Percentiles rank a stretch among this genome's conserved stretches.
These are phyloP conservation scores for Pythium monospermum DNA, from an alignment of 352 stramenopile species.

Conservation along the genomic window DNA sequence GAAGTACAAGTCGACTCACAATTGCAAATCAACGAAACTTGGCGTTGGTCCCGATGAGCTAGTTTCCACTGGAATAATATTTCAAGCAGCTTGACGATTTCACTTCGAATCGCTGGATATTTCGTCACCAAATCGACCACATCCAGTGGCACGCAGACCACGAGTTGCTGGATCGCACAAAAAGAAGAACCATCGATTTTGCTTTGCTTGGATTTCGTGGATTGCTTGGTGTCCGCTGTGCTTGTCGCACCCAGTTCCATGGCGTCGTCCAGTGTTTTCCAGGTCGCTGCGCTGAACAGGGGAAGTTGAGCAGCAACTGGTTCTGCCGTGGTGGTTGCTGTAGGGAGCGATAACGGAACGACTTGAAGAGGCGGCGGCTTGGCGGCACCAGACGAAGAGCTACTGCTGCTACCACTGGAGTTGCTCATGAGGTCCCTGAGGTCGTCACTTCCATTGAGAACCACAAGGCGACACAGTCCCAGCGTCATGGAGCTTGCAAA, in stretches of 20 bases:
- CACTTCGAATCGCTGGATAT: slow-evolving; percentile 30
- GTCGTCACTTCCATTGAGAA: slow-evolving; percentile 56
- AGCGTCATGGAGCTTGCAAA: slow-evolving; percentile 36
- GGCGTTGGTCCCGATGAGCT: slow-evolving; percentile 22
- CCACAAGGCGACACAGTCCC: slow-evolving; percentile 45
- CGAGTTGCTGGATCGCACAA: slow-evolving; percentile 39
- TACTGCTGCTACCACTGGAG: too few species aligned
- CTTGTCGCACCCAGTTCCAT: slow-evolving; percentile 20
- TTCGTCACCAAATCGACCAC: slow-evolving; percentile 32
- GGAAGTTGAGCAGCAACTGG: slow-evolving; percentile 14
- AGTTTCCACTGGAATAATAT: slow-evolving; percentile 70
- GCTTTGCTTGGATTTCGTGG: slow-evolving; percentile 12
- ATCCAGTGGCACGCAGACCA: slow-evolving; percentile 48
- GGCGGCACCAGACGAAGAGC: too few species aligned
- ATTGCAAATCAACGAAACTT: slow-evolving; percentile 41
- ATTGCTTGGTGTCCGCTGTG: not conserved
- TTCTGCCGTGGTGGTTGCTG: not conserved
- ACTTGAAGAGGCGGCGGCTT: not conserved
- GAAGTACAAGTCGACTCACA: slow-evolving; percentile 29
- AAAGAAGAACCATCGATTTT: too few species aligned
- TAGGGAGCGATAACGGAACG: slow-evolving; percentile 7
- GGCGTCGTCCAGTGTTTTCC: slow-evolving; percentile 59
- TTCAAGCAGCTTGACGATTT: slow-evolving; percentile 54
- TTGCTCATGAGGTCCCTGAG: slow-evolving; percentile 21
- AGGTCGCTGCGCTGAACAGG: slow-evolving; percentile 50